Evolutionary conservation across 805 yeast genomes (phyloP).

Genomic region (Ogataea paraovalis): DNA sequence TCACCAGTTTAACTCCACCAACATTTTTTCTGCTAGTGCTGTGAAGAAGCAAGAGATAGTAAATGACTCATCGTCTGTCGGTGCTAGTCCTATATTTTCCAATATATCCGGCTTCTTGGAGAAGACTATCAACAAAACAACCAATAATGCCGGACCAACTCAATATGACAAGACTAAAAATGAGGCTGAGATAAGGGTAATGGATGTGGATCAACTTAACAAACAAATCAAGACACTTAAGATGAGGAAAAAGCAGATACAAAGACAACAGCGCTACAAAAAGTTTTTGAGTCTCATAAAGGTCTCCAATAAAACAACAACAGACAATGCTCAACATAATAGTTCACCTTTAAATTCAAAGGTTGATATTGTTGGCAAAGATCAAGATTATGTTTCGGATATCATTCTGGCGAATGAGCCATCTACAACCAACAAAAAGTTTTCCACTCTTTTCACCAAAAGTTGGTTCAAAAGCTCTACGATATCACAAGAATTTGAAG

Average conservation of each 20-base stretch:
- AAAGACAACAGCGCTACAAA: conserved; percentile 9
- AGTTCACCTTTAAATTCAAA: too few relatives aligned
- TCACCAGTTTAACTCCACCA: too few relatives aligned
- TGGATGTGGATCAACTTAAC: conserved; percentile 11
- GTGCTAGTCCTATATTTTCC: conserved; percentile 1
- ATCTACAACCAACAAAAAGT: not conserved
- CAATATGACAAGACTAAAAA: conserved; percentile 1
- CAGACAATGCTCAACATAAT: too few relatives aligned
- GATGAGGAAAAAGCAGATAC: conserved; percentile 11
- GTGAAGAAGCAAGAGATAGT: too few relatives aligned
- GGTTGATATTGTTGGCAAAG: too few relatives aligned
- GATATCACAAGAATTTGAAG: not conserved
- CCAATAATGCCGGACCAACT: not conserved
- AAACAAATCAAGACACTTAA: conserved; percentile 11
- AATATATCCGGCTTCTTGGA: conserved; percentile 5
- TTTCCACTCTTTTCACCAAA: not conserved
- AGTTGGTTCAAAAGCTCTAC: not conserved
- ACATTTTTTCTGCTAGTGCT: not conserved
- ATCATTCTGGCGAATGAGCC: too few relatives aligned
- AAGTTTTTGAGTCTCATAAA: not conserved
- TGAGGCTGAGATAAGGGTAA: conserved; percentile 5
- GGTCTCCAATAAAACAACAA: too few relatives aligned
- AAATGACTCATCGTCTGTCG: not conserved
- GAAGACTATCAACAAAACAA: conserved; percentile 1
- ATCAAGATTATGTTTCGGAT: too few relatives aligned